Percentiles rank a stretch among this genome's conserved stretches.
phyloP scores from a whole-genome alignment of 2,329 filamentous ascomycete species.

The Colletotrichum liaoningense region DNA sequence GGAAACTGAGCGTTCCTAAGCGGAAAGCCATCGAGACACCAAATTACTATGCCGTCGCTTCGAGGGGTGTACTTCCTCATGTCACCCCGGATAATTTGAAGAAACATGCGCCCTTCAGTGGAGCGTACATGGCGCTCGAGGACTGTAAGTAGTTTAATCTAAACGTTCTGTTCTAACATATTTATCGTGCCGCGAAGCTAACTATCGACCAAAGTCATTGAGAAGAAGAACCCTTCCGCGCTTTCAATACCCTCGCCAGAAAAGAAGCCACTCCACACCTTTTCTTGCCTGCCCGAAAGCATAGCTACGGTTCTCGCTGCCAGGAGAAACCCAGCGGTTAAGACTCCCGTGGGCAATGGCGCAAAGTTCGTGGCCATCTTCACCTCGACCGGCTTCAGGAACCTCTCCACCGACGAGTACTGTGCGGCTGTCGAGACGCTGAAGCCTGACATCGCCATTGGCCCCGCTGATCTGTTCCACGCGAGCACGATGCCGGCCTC shows the following conservation, averaged over 20 bases:
- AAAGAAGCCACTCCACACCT: slow-evolving; percentile 75
- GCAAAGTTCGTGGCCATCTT: slow-evolving; percentile 79
- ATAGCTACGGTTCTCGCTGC: slow-evolving; percentile 79
- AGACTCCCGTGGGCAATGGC: slow-evolving; percentile 77
- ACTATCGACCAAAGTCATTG: slow-evolving; percentile 59
- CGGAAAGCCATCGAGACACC: slow-evolving; percentile 82
- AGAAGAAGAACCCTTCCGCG: slow-evolving; percentile 63
- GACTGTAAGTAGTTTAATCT: slow-evolving; percentile 77
- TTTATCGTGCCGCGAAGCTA: neutral
- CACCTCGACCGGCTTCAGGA: slow-evolving; percentile 87
- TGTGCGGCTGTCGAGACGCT: slow-evolving; percentile 71
- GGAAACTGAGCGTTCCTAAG: slow-evolving; percentile 70
- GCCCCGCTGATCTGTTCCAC: slow-evolving; percentile 76
- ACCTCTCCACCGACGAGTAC: slow-evolving; percentile 77
- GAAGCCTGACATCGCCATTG: slow-evolving; percentile 83
- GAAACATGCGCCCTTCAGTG: slow-evolving; percentile 72
- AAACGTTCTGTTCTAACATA: slow-evolving; percentile 12
- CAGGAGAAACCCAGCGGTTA: slow-evolving; percentile 80
- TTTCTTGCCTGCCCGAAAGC: slow-evolving; percentile 77
- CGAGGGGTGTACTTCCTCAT: slow-evolving; percentile 87
- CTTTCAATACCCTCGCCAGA: slow-evolving; percentile 46
- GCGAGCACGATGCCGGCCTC: slow-evolving; percentile 64
- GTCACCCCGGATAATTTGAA: slow-evolving; percentile 85
- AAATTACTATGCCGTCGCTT: slow-evolving; percentile 82
- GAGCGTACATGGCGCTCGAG: slow-evolving; percentile 86